Base-by-base conservation (phyloP, 164 flowering plant genomes). In the Euptelea pleiosperma region DNA sequence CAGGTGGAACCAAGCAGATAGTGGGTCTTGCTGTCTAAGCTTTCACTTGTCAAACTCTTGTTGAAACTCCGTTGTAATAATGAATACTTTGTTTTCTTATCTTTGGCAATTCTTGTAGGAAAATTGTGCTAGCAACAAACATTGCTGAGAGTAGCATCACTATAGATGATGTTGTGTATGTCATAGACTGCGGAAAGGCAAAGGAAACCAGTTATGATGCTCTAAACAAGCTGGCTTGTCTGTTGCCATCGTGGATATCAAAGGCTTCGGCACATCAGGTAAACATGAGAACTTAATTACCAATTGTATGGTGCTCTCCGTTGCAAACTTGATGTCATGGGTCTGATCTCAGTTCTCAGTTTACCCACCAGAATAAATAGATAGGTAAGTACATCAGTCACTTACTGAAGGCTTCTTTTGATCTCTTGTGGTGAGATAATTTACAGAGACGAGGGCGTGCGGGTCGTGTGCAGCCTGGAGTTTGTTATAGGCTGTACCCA, bases 211-310 rank as follows among this genome's bases (percentile, higher is more conserved):
- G 97, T 69, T 94, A 94, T 74, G 97, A 94, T 87, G 96, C 99
- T 65, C 73, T 88, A 12, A 94, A 94, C 74, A 90, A 93, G 72
- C 72, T 93, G 69, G 97, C 99, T 42, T 90, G 97, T 65, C 62
- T 93, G 48, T 60, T 87, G 58, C 97, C 99, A 41, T 86, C 97
- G 36, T 93, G 99, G 98, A 87, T 93, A 64, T 93, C 98, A n/a
- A 93, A 87, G 72, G 98, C 98, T 69, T 89, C 97, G 58, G 94
- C 96, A 44, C 98, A 82, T 75, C 98, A 93, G 98, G 98, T 89
- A 51, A 6, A 19, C 18, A 39, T 11, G 14, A 56, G 40, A 29
- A 10, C 12, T n/a, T 25, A 55, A 30, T 26, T 48, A 30, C 41
- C 26, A 19, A 34, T 21, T 4, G 10, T 9, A 29, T 2, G 5